Evolutionary conservation across 1,139 yeast species (phyloP).

Genomic region (Blastobotrys elegans): DNA sequence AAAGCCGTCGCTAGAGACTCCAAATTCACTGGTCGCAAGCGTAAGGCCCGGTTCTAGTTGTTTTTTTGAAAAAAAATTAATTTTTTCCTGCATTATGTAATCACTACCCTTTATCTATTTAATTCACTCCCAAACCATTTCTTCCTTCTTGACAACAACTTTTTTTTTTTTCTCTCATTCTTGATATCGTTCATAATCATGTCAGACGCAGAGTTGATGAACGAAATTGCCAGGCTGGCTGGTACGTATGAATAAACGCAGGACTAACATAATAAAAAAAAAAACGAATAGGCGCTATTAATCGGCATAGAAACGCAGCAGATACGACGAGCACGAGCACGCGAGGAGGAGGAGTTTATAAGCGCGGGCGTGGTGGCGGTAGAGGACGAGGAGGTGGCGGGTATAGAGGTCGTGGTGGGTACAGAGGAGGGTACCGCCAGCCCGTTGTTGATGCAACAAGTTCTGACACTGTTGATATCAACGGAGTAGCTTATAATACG

Average conservation of each 20-base stretch:
- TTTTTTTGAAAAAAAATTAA: no score
- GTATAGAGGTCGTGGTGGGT: conserved; percentile 17
- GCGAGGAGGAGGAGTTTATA: conserved; percentile 2
- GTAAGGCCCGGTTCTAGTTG: conserved; percentile 70
- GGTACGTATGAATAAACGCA: conserved; percentile 20
- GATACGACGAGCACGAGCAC: not conserved
- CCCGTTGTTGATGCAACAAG: no score
- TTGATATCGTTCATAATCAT: conserved; percentile 13
- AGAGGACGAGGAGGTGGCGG: no score
- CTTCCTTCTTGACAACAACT: not conserved
- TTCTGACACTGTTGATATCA: not conserved
- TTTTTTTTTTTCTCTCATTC: not conserved
- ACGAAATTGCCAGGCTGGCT: conserved; percentile 29
- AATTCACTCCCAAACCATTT: not conserved
- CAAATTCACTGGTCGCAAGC: conserved; percentile 87
- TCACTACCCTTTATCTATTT: not conserved
- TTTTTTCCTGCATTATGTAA: not conserved
- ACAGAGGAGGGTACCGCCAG: conserved; percentile 16
- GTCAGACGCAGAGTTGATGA: conserved; percentile 30
- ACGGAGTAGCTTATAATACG: not conserved
- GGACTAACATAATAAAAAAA: not conserved
- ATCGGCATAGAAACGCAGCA: conserved; percentile 27
- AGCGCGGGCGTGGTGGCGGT: not conserved
- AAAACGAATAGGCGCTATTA: conserved; percentile 27
- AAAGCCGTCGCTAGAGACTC: conserved; percentile 84